A percentile compares a stretch with the other conserved stretches of the same genome.
These are phyloP conservation scores for Trichosanthes cucumerina DNA, from an alignment of 306 rosid genomes.

Conservation along the genomic window DNA sequence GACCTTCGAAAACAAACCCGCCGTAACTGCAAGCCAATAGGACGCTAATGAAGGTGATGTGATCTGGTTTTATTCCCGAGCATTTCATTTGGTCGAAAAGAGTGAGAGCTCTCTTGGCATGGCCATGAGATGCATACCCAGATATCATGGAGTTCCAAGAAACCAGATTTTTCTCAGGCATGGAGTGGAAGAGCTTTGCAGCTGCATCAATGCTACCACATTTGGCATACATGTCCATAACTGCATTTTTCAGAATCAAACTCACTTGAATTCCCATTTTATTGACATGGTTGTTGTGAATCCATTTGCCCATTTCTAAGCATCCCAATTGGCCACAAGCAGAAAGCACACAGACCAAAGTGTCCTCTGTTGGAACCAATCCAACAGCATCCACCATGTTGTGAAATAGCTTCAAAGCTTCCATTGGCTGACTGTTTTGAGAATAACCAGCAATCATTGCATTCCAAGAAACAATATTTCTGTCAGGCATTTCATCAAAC, in stretches of 20 bases:
- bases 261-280: conserved; percentile 19
- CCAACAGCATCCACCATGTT: conserved; percentile 35
- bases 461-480: conserved; percentile 60
- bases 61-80: conserved; percentile 36
- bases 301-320: conserved; percentile 49
- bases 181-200: conserved; percentile 33
- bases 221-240: conserved; percentile 68
- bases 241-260: conserved; percentile 46
- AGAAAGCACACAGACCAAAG: conserved; percentile 65
- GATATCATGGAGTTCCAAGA: conserved; percentile 74
- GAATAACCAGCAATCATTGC: conserved; percentile 71
- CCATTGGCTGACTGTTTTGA: conserved; percentile 51
- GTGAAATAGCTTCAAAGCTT: conserved; percentile 50
- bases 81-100: conserved; percentile 41
- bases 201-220: conserved; percentile 56
- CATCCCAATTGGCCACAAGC: conserved; percentile 60
- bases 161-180: conserved; percentile 37
- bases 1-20: conserved; percentile 46
- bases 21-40: conserved; percentile 75
- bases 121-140: conserved; percentile 56
- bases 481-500: conserved; percentile 50
- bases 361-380: conserved; percentile 38
- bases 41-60: conserved; percentile 50
- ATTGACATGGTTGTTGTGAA: conserved; percentile 30
- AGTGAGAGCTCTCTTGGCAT: conserved; percentile 33